Conservation (phyloP, 1,284 basidiomycete species). For the Ganoderma boninense region DNA sequence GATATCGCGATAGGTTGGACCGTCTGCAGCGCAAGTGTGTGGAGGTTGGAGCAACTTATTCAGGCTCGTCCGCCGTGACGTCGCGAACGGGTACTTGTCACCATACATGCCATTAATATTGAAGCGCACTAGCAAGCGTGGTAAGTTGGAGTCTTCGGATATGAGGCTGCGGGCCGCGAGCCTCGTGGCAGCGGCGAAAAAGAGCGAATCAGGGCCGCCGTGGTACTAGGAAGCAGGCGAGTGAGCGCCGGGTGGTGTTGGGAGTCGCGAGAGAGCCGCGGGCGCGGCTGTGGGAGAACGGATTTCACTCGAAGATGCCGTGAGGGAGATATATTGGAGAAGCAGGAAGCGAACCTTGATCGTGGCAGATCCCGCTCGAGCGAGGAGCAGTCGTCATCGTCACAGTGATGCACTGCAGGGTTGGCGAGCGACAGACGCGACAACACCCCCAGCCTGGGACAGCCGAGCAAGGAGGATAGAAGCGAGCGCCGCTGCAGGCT, state of each 20-base stretch:
- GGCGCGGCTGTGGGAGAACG: not conserved
- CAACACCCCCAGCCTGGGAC: not conserved
- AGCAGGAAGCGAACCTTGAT: constrained; percentile 1
- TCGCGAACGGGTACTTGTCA: not conserved
- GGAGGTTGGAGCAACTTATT: not conserved
- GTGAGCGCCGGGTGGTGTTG: not conserved
- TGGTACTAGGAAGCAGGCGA: not conserved
- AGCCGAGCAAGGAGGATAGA: not conserved
- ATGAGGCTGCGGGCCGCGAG: constrained; percentile 2
- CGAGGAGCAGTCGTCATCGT: not conserved
- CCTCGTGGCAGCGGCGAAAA: constrained; percentile 14
- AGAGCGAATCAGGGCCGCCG: constrained; percentile 10
- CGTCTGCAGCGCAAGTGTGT: not conserved
- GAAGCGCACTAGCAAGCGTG: not conserved
- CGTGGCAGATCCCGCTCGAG: constrained; percentile 10
- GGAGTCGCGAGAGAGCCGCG: not conserved
- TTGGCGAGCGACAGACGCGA: not conserved
- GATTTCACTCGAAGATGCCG: not conserved
- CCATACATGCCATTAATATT: no score
- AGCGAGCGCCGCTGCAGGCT: not conserved
- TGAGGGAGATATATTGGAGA: not conserved
- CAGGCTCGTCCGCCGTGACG: not conserved
- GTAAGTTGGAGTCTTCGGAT: not conserved
- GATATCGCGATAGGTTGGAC: not conserved
- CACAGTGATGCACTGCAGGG: constrained; percentile 4